Conservation (phyloP, 176 grass and related monocot genomes). For the Ampelocalamus luodianensis region DNA sequence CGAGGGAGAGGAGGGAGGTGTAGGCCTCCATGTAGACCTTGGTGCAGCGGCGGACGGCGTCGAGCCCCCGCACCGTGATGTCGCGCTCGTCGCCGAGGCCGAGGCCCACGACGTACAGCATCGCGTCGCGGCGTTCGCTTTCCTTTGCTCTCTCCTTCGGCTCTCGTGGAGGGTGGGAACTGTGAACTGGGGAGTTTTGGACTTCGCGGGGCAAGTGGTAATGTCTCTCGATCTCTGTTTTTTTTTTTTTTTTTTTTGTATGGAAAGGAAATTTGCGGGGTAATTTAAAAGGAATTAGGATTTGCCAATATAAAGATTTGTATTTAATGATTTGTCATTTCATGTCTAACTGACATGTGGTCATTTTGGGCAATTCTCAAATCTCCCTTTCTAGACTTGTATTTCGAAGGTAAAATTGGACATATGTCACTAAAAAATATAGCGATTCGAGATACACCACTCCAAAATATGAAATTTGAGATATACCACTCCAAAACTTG, state of each 20-base stretch:
- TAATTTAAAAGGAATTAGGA: too few relatives aligned
- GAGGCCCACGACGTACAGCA: constrained; percentile 95
- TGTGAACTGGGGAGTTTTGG: not conserved
- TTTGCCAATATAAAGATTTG: too few relatives aligned
- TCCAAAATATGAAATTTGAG: too few relatives aligned
- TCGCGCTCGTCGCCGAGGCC: constrained; percentile 87
- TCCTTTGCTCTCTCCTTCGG: not conserved
- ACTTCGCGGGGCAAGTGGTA: not conserved
- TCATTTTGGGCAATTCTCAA: too few relatives aligned
- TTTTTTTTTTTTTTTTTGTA: not conserved
- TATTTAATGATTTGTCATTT: too few relatives aligned
- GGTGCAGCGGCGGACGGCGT: constrained; percentile 67
- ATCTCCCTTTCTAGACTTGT: too few relatives aligned
- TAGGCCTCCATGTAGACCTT: constrained; percentile 94
- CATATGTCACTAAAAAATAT: too few relatives aligned
- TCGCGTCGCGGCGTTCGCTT: constrained; percentile 20
- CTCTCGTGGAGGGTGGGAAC: not conserved
- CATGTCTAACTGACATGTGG: too few relatives aligned
- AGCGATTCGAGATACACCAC: too few relatives aligned
- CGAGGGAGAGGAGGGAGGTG: constrained; percentile 90
- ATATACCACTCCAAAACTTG: too few relatives aligned
- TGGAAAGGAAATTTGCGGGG: too few relatives aligned
- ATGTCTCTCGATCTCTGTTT: not conserved
- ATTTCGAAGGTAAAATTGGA: too few relatives aligned
- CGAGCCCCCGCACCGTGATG: constrained; percentile 87